Evolutionary conservation across 805 yeast genomes (phyloP), one percentile per base, ranked within the genome.

Genomic region (Metschnikowia similis): DNA sequence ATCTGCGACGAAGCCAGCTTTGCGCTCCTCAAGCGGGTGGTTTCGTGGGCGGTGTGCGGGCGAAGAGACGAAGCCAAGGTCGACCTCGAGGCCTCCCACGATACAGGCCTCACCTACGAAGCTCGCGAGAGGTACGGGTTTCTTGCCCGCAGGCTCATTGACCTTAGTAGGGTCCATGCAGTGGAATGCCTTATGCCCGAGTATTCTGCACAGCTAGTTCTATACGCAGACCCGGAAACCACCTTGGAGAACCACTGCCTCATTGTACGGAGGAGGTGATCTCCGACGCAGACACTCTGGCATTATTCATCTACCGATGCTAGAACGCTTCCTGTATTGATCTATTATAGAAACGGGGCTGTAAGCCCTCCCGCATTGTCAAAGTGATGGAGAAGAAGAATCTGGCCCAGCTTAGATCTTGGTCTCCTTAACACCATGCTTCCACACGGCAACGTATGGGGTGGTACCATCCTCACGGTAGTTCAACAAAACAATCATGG

Each of bases 401-500:
- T 27, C 34, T 35, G 38, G 32, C 28, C 31, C 38, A 27, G 46
- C 40, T 85, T 90, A 92, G 82, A 92, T 82, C 86, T 94, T 94
- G 75, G 80, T 83, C 74, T 83, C 89, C 66, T 72, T 79, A 63
- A 88, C 84, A 83, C 99, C 99, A 79, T 94, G 99, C 82, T 92
- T 94, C 99, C 99, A 94, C 86, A 91, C 85, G 61, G 91, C 89
- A 69, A 92, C 94, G 80, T 72, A 94, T 71, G 99, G 99, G 64
- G 99, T 94, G 66, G 84, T 80, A 81, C 99, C 99, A 73, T 94
- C 98, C 82, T 94, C 99, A 80, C 99, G 95, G 90, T 92, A 94
- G 95, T 94, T 94, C 77, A 94, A 87, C 75, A 94, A 84, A 64
- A 90, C 89, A 70, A 94, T 78, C 99, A 94, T 94, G 64, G 86